phyloP scores from a whole-genome alignment of 2,329 filamentous ascomycete species.

The Sclerotinia trifoliorum region DNA sequence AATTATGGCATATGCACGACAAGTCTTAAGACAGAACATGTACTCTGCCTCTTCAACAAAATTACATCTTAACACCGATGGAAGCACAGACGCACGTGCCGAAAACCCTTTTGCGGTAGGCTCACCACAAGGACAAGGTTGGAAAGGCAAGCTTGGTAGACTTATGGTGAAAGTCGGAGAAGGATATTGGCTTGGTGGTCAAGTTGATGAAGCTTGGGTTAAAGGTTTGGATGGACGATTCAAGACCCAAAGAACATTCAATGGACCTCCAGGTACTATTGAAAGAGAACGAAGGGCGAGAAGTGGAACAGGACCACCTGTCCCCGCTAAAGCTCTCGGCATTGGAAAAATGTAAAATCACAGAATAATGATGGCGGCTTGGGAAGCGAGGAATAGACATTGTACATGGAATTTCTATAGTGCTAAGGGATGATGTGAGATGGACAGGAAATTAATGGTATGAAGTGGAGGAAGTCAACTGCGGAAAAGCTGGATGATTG shows the following conservation, averaged over 20 bases:
- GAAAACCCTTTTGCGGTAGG: conserved; percentile 69
- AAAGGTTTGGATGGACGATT: conserved; percentile 61
- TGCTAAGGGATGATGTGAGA: conserved; percentile 1
- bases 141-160: conserved; percentile 75
- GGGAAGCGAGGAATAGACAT: conserved; percentile 3
- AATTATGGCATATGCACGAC: conserved; percentile 78
- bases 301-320: conserved; percentile 43
- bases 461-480: not conserved
- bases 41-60: conserved; percentile 45
- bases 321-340: conserved; percentile 31
- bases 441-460: conserved; percentile 1
- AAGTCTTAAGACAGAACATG: conserved; percentile 70
- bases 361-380: conserved; percentile 25
- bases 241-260: conserved; percentile 46
- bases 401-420: not conserved
- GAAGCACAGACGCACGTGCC: conserved; percentile 48
- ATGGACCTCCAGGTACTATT: conserved; percentile 42
- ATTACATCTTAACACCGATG: conserved; percentile 39
- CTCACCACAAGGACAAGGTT: conserved; percentile 73
- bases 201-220: conserved; percentile 65
- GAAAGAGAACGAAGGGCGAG: conserved; percentile 47
- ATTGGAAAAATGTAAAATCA: conserved; percentile 18
- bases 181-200: conserved; percentile 77
- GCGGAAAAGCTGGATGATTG: conserved; percentile 1
- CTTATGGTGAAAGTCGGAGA: conserved; percentile 71